Evolutionary conservation across 2,329 filamentous ascomycete species (phyloP), one percentile per base, ranked within the genome.

Genomic region (Stagonosporopsis rhizophila): DNA sequence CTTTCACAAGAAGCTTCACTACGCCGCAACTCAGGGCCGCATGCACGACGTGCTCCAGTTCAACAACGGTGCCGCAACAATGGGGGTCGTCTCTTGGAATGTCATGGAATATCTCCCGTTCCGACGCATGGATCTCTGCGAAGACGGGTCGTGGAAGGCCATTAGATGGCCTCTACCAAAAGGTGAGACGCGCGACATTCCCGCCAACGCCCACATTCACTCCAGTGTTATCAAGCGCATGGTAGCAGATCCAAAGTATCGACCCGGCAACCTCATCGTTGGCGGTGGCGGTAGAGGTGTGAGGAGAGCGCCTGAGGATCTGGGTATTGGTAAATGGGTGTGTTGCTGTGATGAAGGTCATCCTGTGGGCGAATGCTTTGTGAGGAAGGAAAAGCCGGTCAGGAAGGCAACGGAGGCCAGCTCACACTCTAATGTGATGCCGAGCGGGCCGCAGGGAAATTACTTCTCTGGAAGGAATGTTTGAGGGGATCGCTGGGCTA

Each of bases 21-120:
- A 76, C 22, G 87, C 89, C 11, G 80, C 78, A 41, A 82, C 77
- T 0, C 68, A 77, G 42, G 82, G 83, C 11, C 70, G 77, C 23
- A 83, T 92, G 38, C 90, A 94, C 69, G 90, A 93, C 71, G 90
- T 88, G 3, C 81, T 93, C 0, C 77, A 83, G 44, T 91, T 86
- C 65, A 80, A 82, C 12, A 83, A 85, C 12, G 89, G 89, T 0
- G 78, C 89, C 4, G 73, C 81, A 0, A 58, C 61, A 22, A 52
- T 78, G 4, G 84, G 86, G 0, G 89, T 91, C 0, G 64, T 88
- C 0, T 83, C 82, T 2, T 94, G 90, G 90, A 89, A 87, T 41
- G 59, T 91, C 20, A 91, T 94, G 90, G 91, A 94, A 68, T 92
- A 89, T 71, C 79, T 94, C 22, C 91, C 91, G 0, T 93, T 94